Evolutionary conservation across 352 stramenopile genomes (phyloP).

Genomic region (Phytophthora fragariae): DNA sequence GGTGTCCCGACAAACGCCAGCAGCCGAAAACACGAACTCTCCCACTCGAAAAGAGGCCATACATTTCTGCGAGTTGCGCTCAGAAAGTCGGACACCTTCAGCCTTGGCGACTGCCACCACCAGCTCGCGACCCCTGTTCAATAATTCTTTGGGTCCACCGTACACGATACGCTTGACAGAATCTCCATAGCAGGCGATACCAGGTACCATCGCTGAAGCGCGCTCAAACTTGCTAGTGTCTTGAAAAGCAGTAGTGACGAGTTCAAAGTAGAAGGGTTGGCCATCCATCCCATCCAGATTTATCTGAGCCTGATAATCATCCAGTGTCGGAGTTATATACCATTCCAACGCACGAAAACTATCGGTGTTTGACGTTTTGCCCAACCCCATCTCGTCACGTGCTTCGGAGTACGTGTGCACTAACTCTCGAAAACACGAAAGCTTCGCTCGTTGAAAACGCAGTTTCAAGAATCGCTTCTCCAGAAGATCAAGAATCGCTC

Average conservation of each 20-base stretch:
- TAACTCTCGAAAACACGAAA: constrained; percentile 1
- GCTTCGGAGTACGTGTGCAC: constrained; percentile 10
- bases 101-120: constrained; percentile 2
- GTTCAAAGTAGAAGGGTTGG: constrained; percentile 15
- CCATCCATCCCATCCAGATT: constrained; percentile 12
- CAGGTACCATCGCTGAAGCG: constrained; percentile 1
- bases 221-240: constrained; percentile 4
- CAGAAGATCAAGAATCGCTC: constrained; percentile 22
- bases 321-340: constrained; percentile 18
- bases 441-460: constrained; percentile 1
- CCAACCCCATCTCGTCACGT: constrained; percentile 8
- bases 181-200: constrained; percentile 9
- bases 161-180: constrained; percentile 7
- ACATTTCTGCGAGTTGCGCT: not conserved
- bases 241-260: not conserved
- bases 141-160: constrained; percentile 16
- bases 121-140: constrained; percentile 8
- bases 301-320: constrained; percentile 1
- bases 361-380: not conserved
- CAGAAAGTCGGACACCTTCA: not conserved
- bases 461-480: constrained; percentile 25
- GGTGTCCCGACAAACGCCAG: constrained; percentile 17
- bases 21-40: constrained; percentile 23
- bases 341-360: constrained; percentile 3
- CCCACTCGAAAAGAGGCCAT: not conserved